phyloP scores from a whole-genome alignment of 352 stramenopile species.

The Globisporangium perplexum region DNA sequence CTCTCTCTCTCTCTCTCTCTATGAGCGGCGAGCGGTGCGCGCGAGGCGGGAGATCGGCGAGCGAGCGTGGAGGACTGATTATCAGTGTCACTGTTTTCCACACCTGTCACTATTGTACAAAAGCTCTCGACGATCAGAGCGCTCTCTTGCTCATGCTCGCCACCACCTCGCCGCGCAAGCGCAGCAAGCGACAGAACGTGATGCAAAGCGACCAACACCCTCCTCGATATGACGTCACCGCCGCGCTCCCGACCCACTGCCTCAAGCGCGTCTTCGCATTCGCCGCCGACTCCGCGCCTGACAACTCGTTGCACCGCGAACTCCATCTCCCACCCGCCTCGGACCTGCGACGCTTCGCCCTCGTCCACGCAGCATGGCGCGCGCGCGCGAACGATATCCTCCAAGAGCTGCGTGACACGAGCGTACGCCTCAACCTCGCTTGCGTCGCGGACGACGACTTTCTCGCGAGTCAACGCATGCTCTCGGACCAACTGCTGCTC shows the following conservation, averaged over 20 bases:
- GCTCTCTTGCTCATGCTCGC: too few species aligned
- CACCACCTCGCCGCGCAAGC: background rate
- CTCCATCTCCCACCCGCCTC: background rate
- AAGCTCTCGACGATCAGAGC: too few species aligned
- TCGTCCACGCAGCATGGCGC: background rate
- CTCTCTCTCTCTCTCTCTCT: too few species aligned
- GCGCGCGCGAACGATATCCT: background rate
- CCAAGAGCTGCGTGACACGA: background rate
- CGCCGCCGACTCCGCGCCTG: background rate
- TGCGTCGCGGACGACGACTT: background rate
- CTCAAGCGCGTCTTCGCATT: constrained; percentile 8
- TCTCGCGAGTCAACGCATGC: too few species aligned
- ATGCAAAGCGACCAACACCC: too few species aligned
- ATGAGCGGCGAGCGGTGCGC: too few species aligned
- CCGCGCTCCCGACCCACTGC: constrained; percentile 1
- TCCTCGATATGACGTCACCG: background rate
- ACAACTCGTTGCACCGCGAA: constrained; percentile 3
- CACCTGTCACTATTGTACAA: too few species aligned
- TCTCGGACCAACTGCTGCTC: background rate
- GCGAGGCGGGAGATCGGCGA: too few species aligned
- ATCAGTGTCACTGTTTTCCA: too few species aligned
- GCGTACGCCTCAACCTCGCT: background rate
- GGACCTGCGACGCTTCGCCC: background rate
- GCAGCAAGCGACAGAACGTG: background rate
- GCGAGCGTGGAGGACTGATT: too few species aligned